These are phyloP conservation scores for Rhizopogon salebrosus DNA, from an alignment of 768 basidiomycete genomes.

Conservation along the genomic window DNA sequence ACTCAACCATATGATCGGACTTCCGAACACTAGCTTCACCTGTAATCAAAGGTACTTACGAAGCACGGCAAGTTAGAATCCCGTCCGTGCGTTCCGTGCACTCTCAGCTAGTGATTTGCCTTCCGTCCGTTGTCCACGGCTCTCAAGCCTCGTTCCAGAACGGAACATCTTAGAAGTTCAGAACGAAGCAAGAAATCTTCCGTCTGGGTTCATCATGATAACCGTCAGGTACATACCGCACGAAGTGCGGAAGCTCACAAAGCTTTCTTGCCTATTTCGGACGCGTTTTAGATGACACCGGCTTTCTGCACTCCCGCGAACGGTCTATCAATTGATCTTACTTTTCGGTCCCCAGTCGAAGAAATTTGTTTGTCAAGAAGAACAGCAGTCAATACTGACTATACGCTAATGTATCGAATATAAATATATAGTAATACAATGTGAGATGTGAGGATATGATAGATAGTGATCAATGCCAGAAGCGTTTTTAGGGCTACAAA, in stretches of 20 bases:
- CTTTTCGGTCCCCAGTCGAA: not conserved
- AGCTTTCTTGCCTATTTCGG: not conserved
- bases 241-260: too few relatives aligned
- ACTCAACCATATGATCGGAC: not conserved
- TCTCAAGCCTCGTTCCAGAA: not conserved
- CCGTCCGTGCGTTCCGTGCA: not conserved
- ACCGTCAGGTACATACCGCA: not conserved
- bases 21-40: not conserved
- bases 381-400: not conserved
- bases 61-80: not conserved
- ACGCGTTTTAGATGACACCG: not conserved
- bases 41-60: too few relatives aligned
- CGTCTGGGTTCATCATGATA: not conserved
- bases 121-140: not conserved
- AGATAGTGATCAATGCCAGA: too few relatives aligned
- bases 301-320: not conserved
- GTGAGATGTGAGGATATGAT: constrained; percentile 10
- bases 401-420: not conserved
- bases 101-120: too few relatives aligned
- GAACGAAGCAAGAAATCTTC: not conserved
- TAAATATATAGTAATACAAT: constrained; percentile 10
- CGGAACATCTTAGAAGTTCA: not conserved
- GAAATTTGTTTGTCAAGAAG: not conserved
- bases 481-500: constrained; percentile 20
- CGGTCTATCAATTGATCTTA: too few relatives aligned